Conservation (phyloP, 306 rosid species). For the Sophora flavescens region DNA sequence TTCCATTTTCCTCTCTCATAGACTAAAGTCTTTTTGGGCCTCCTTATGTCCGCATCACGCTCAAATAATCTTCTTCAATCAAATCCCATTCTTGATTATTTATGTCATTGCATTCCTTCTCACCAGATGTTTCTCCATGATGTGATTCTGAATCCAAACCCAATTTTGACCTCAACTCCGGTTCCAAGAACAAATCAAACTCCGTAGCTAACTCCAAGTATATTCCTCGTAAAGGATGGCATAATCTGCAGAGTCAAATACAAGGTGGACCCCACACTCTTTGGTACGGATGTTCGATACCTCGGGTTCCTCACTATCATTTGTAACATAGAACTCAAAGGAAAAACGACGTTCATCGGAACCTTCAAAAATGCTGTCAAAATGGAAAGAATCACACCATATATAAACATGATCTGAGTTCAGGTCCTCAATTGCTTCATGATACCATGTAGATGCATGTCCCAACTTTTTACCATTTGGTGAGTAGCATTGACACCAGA, state of each 20-base stretch:
- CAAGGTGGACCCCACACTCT: neutral
- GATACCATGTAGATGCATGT: neutral
- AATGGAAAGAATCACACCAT: conserved; percentile 39
- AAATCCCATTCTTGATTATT: neutral
- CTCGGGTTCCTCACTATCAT: neutral
- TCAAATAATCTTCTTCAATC: neutral
- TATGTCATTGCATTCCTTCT: neutral
- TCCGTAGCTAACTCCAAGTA: too few species aligned
- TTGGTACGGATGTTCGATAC: neutral
- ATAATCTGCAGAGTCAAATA: neutral
- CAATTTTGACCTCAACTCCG: neutral
- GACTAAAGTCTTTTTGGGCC: too few species aligned
- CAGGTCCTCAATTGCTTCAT: neutral
- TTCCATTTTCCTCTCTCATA: too few species aligned
- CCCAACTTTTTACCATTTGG: neutral
- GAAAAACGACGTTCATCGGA: neutral
- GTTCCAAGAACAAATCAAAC: too few species aligned
- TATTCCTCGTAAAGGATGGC: too few species aligned
- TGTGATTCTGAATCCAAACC: neutral
- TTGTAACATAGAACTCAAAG: neutral
- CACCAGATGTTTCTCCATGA: neutral
- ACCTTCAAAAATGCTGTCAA: neutral
- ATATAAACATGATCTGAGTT: conserved; percentile 21
- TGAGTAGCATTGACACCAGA: neutral
- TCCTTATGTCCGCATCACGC: too few species aligned